A percentile compares a stretch with the other conserved stretches of the same genome.
Evolutionary conservation across 805 yeast genomes (phyloP).

Genomic region (Schizosaccharomyces osmophilus): DNA sequence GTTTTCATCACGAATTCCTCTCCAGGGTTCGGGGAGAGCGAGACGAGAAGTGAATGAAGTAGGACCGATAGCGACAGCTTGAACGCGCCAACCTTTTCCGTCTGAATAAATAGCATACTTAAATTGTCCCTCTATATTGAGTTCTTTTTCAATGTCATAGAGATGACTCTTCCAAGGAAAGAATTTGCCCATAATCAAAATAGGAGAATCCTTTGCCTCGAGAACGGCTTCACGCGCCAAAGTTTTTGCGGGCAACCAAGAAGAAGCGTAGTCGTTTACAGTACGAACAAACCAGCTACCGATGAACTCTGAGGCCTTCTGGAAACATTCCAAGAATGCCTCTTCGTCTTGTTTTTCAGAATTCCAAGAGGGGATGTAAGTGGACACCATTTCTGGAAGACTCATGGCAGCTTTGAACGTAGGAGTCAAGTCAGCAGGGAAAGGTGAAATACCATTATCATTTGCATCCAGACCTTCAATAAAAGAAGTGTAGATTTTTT

Average conservation of each 20-base stretch:
- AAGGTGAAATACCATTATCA: conserved; percentile 74
- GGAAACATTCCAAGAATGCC: conserved; percentile 36
- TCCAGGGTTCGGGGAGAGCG: conserved; percentile 73
- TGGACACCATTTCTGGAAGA: conserved; percentile 42
- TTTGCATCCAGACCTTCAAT: conserved; percentile 86
- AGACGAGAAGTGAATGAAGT: conserved; percentile 64
- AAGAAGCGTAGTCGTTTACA: conserved; percentile 46
- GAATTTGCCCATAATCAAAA: conserved; percentile 47
- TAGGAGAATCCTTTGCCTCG: conserved; percentile 45
- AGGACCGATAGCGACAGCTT: conserved; percentile 67
- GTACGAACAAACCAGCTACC: conserved; percentile 52
- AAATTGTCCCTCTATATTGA: conserved; percentile 18
- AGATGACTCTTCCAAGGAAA: conserved; percentile 94
- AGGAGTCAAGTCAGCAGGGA: conserved; percentile 30
- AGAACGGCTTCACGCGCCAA: conserved; percentile 51
- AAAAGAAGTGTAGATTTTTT: conserved; percentile 62
- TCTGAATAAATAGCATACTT: conserved; percentile 65
- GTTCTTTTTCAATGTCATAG: conserved; percentile 38
- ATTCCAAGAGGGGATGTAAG: not conserved
- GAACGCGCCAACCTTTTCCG: conserved; percentile 50
- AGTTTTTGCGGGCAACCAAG: conserved; percentile 79
- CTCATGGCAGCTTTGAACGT: conserved; percentile 47
- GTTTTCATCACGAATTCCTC: conserved; percentile 84
- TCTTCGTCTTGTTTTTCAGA: conserved; percentile 18
- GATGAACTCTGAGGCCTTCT: conserved; percentile 53